Base-by-base conservation (phyloP, 2,329 filamentous ascomycete species). In the Sporothrix phasma region DNA sequence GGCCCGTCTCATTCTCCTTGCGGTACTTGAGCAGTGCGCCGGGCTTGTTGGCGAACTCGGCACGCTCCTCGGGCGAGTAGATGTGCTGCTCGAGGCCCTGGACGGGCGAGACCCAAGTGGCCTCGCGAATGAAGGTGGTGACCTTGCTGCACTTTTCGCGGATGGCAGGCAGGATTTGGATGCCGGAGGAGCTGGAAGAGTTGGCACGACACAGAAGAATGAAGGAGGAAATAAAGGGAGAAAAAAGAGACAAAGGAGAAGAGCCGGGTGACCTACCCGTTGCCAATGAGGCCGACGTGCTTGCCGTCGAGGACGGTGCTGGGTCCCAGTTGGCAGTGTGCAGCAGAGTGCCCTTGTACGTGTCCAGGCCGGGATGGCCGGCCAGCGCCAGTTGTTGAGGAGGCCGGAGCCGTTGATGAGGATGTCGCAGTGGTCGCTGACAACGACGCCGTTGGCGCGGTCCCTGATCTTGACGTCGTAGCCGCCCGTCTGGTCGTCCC, bases 401-500 rank as follows among this genome's bases (percentile, higher is more conserved):
- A 70, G 65, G 51, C 69, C 69, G 19, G 64, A 61, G 43, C 56
- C 68, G 56, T 69, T 67, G 63, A 70, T 60, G n/a, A 70, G 60
- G 24, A 69, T 56, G 53, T 69, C 53, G 53, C 65, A 62, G 58
- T 63, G 60, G 53, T 69, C 67, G 54, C 63, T 66, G 64, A 69
- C 64, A 10, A 67, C 67, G 31, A 58, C 64, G 61, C 70, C 68
- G 56, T 64, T 71, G 2, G 64, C 53, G 29, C 68, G 69, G 61
- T 73, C 71, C 66, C 73, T 69, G 34, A 75, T 67, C 11, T 69
- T 71, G 58, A 74, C 66, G 64, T 69, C 68, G 77, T 78, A 80
- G 15, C 75, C 69, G 3, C 75, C 75, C 22, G 69, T 70, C 5
- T 71, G 64, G 65, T 77, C 75, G 65, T 80, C 72, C 80, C 80